Evolutionary conservation across 2,329 filamentous ascomycete genomes (phyloP).

Genomic region (Claviceps cyperi): DNA sequence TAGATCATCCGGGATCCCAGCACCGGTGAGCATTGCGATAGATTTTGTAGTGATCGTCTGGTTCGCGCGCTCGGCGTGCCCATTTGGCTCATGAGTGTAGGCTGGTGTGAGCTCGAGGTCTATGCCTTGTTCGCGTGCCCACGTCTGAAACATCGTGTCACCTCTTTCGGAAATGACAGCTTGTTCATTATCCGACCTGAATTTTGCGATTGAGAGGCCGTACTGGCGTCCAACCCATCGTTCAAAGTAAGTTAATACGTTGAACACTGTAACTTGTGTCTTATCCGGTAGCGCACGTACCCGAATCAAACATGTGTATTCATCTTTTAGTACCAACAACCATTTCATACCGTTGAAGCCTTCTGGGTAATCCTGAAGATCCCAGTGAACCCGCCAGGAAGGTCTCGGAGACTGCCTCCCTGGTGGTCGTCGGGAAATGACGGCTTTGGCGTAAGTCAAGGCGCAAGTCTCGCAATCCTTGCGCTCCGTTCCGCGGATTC

Average conservation of each 20-base stretch:
- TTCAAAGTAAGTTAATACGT: neutral
- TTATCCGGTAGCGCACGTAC: neutral
- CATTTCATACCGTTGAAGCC: neutral
- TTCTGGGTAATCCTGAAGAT: neutral
- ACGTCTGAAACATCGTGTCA: neutral
- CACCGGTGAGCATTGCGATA: neutral
- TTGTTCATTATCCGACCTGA: neutral
- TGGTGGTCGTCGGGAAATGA: neutral
- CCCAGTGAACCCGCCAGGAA: neutral
- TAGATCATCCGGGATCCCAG: neutral
- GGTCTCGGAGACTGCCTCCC: neutral
- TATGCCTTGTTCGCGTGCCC: neutral
- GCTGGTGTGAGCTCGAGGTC: neutral
- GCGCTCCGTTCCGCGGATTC: no score
- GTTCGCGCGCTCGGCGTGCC: neutral
- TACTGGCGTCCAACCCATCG: neutral
- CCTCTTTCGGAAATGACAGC: neutral
- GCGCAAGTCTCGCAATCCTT: neutral
- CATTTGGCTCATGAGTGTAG: neutral
- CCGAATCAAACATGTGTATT: neutral
- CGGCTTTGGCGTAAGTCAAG: neutral
- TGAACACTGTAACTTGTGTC: neutral
- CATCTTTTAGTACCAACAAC: neutral
- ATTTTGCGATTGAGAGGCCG: neutral
- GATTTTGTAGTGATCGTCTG: neutral